Evolutionary conservation across 1,139 yeast species (phyloP), one percentile per base, ranked within the genome.

Genomic region (Kodamaea arcana): DNA sequence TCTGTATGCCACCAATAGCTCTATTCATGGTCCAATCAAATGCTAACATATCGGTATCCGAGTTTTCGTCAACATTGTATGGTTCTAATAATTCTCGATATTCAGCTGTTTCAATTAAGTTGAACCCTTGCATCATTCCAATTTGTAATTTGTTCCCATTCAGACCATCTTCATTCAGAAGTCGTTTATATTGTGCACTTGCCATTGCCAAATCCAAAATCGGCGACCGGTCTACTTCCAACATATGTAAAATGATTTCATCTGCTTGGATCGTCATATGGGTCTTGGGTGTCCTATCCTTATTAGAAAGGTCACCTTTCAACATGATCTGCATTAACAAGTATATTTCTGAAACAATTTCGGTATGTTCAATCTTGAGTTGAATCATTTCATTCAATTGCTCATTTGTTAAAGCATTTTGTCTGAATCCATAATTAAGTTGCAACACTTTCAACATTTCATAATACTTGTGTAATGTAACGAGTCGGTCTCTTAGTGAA

Each of bases 1-100:
- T 67, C 43, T 73, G 69, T 40, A 82, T 80, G 1, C 90, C 90
- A 29, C 88, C 90, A 29, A 81, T 74, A 12, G 82, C 74, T 35
- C 74, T 64, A 41, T 75, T 77, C 78, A 80, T 73, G 4, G 74
- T 70, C 92, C 92, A 83, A 24, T 58, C 62, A 6, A 78, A 61
- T 6, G 61, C 57, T 10, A 80, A 55, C 50, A 79, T 44, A 36
- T 53, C 56, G 16, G 44, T 44, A 7, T 47, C 37, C 20, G 40
- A 33, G 15, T 30, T 22, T 11, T 5, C 4, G 14, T 39, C 29
- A 16, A 42, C 37, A 21, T 44, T 38, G 31, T 54, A 44, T 1
- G 75, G 74, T 33, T 56, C 68, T 31, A 69, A 46, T 33, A 69
- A 60, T 13, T 59, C 60, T 5, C 66, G 65, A 39, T 54, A 69